These are phyloP conservation scores for Sporothrix protearum DNA, from an alignment of 2,329 filamentous ascomycete species.

Conservation along the genomic window DNA sequence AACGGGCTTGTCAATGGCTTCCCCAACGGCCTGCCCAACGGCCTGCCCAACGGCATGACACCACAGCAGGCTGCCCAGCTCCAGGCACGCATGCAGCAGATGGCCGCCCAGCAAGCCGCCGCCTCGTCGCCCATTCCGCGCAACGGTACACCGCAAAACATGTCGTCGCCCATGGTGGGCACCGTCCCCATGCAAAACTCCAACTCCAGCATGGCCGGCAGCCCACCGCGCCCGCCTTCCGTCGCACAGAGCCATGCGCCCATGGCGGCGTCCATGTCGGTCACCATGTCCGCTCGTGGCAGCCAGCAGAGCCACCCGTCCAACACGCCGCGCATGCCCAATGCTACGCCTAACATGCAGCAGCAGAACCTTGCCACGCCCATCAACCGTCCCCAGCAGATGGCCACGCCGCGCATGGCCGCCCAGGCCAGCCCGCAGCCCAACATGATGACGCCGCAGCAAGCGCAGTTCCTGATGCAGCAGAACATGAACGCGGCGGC, in stretches of 20 bases:
- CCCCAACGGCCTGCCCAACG: slow-evolving; percentile 30
- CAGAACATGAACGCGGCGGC: slow-evolving; percentile 37
- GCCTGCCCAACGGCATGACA: slow-evolving; percentile 37
- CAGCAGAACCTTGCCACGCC: slow-evolving; percentile 46
- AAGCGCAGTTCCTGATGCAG: slow-evolving; percentile 52
- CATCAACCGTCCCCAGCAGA: slow-evolving; percentile 46
- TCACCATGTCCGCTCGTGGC: slow-evolving; percentile 60
- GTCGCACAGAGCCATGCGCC: slow-evolving; percentile 57
- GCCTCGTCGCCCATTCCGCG: slow-evolving; percentile 65
- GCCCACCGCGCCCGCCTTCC: slow-evolving; percentile 63
- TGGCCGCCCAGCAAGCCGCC: slow-evolving; percentile 52
- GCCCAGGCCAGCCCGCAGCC: slow-evolving; percentile 57
- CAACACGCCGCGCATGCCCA: slow-evolving; percentile 60
- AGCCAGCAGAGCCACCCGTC: slow-evolving; percentile 64
- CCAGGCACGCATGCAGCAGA: slow-evolving; percentile 49
- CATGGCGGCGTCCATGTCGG: slow-evolving; percentile 58
- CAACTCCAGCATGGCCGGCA: slow-evolving; percentile 65
- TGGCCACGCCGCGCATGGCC: slow-evolving; percentile 53
- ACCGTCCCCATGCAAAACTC: slow-evolving; percentile 62
- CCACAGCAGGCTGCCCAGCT: slow-evolving; percentile 40
- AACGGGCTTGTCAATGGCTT: slow-evolving; percentile 45
- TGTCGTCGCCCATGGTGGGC: slow-evolving; percentile 63
- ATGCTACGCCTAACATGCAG: slow-evolving; percentile 60
- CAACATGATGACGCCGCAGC: slow-evolving; percentile 51
- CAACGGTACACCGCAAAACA: slow-evolving; percentile 61